phyloP scores from a whole-genome alignment of 805 yeast genomes.

The Wickerhamiella spandovensis region DNA sequence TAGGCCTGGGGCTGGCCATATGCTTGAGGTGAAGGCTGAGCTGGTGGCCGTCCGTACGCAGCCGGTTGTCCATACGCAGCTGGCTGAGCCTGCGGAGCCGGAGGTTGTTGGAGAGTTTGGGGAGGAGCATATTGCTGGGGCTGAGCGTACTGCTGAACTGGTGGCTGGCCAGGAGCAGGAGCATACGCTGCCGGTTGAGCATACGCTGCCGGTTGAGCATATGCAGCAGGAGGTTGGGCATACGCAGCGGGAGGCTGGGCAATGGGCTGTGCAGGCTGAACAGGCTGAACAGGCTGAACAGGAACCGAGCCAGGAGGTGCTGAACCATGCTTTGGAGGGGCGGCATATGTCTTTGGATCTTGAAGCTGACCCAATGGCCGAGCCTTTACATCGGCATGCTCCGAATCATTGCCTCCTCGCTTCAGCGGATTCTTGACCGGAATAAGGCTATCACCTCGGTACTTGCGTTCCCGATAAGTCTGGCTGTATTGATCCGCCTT shows the following conservation, averaged over 20 bases:
- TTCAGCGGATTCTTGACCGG: neutral
- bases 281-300: neutral
- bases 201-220: constrained; percentile 4
- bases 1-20: constrained; percentile 4
- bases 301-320: neutral
- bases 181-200: constrained; percentile 1
- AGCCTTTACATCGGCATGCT: constrained; percentile 1
- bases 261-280: neutral
- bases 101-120: no score
- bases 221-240: constrained; percentile 1
- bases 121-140: neutral
- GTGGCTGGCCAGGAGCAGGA: constrained; percentile 3
- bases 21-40: constrained; percentile 9
- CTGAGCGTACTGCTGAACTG: constrained; percentile 5
- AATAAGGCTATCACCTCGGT: constrained; percentile 1
- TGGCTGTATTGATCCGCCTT: constrained; percentile 1
- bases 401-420: neutral
- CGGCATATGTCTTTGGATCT: constrained; percentile 7
- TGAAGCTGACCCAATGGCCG: constrained; percentile 7
- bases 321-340: constrained; percentile 7
- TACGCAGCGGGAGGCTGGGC: neutral
- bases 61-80: constrained; percentile 7
- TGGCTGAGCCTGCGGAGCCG: constrained; percentile 4
- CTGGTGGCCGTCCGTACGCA: constrained; percentile 3
- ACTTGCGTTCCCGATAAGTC: neutral